Conservation (phyloP, 2,329 filamentous ascomycete genomes). For the Monilinia vaccinii-corymbosi region DNA sequence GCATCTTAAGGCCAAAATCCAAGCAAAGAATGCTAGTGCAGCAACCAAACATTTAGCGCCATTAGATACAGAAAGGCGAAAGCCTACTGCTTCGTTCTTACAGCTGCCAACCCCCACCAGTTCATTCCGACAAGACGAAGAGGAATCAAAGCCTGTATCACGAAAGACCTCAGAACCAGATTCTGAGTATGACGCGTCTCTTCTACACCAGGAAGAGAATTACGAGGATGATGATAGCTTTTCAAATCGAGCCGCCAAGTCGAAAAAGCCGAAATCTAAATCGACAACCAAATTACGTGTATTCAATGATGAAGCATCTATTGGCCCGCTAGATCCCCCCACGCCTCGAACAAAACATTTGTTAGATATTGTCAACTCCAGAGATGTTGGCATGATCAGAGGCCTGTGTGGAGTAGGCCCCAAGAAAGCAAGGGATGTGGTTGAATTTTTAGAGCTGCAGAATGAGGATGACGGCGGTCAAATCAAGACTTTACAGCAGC, state of each 20-base stretch:
- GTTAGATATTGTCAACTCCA: constrained; percentile 64
- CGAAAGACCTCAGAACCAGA: constrained; percentile 21
- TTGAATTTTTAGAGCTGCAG: constrained; percentile 44
- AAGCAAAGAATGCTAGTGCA: constrained; percentile 29
- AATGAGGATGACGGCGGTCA: constrained; percentile 33
- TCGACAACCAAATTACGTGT: constrained; percentile 24
- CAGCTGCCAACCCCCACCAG: constrained; percentile 18
- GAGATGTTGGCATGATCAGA: constrained; percentile 56
- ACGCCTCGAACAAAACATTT: constrained; percentile 47
- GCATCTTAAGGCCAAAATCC: constrained; percentile 46
- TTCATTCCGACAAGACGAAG: constrained; percentile 19
- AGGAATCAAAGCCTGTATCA: constrained; percentile 21
- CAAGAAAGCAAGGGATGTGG: constrained; percentile 57
- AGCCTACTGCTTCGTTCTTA: constrained; percentile 18
- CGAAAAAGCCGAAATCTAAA: constrained; percentile 28
- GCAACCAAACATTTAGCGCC: constrained; percentile 1
- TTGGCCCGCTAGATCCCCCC: constrained; percentile 32
- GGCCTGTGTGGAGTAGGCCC: constrained; percentile 60
- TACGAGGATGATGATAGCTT: constrained; percentile 31
- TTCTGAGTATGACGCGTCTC: constrained; percentile 29
- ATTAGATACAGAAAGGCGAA: constrained; percentile 14
- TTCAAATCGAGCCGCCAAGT: constrained; percentile 25
- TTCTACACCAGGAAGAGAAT: constrained; percentile 32
- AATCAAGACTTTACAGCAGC: constrained; percentile 41
- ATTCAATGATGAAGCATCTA: constrained; percentile 33